Evolutionary conservation across 2,329 filamentous ascomycete species (phyloP), one percentile per base, ranked within the genome.

Genomic region (Aureobasidium pullulans): DNA sequence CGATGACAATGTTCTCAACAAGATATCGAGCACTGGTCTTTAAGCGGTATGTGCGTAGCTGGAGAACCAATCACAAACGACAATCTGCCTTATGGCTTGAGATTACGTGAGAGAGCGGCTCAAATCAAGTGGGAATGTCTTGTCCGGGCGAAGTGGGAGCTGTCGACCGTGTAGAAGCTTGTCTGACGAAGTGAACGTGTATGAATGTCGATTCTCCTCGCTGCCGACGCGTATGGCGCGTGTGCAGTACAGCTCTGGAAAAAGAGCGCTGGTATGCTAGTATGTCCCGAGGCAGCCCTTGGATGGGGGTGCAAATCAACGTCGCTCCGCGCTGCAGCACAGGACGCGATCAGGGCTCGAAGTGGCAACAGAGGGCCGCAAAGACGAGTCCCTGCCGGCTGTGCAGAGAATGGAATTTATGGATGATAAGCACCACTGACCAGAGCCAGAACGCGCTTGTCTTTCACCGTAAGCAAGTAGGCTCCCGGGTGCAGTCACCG

Each of bases 71-170:
- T 59, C 61, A 53, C 56, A 60, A 63, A 52, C 54, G 59, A 40
- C 44, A 52, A 48, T 57, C 52, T 48, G 52, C 59, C 59, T 61
- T 61, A 48, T 49, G 59, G 52, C 59, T 56, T 46, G 50, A 56
- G 46, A 49, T 57, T 57, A 57, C 54, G 54, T 57, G 52, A 46
- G 40, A 50, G 28, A 32, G 42, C 59, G 59, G 49, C 49, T 60
- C 59, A 60, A 60, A 43, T 42, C 40, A 60, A 56, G 54, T 57
- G 54, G 50, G 43, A 57, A 57, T 39, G 54, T 57, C 54, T 57
- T 57, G 54, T 57, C 36, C 43, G 54, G 54, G 54, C 34, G 54
- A 40, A 31, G 54, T 43, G 40, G 54, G 39, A 48, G 54, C 34
- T 39, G 48, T 36, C 31, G 57, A 39, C 57, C 29, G 57, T 28